phyloP scores from a whole-genome alignment of 805 yeast species.

The Jamesozyma hellenica region DNA sequence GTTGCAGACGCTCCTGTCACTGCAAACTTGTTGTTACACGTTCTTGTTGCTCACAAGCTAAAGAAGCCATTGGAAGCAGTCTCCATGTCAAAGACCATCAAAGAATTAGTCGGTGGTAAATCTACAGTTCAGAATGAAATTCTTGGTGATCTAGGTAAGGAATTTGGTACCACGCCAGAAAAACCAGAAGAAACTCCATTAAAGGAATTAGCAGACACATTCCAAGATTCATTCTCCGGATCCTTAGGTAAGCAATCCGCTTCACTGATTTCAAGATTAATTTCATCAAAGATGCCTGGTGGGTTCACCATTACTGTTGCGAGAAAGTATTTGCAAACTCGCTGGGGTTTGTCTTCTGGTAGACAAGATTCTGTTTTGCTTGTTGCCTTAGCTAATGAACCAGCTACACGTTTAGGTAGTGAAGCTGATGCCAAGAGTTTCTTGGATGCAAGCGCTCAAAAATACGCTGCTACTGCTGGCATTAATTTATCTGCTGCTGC shows the following conservation, averaged over 20 bases:
- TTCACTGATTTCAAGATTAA: slow-evolving; percentile 79
- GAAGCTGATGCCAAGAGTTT: slow-evolving; percentile 87
- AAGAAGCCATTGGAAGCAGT: slow-evolving; percentile 82
- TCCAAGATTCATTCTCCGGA: slow-evolving; percentile 86
- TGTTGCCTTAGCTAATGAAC: slow-evolving; percentile 79
- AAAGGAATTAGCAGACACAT: slow-evolving; percentile 87
- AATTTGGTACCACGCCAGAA: slow-evolving; percentile 95
- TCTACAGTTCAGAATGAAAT: slow-evolving; percentile 98
- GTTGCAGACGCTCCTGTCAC: slow-evolving; percentile 84
- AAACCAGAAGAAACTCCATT: slow-evolving; percentile 98
- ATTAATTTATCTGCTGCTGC: slow-evolving; percentile 62
- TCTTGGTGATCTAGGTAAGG: slow-evolving; percentile 96
- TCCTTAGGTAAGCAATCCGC: slow-evolving; percentile 88
- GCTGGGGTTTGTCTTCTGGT: slow-evolving; percentile 89
- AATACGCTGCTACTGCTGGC: slow-evolving; percentile 78
- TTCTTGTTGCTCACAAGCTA: slow-evolving; percentile 88
- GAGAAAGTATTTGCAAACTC: slow-evolving; percentile 81
- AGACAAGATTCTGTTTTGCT: slow-evolving; percentile 89
- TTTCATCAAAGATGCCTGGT: slow-evolving; percentile 98
- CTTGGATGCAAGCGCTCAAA: slow-evolving; percentile 71
- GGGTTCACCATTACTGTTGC: slow-evolving; percentile 90
- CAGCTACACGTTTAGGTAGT: slow-evolving; percentile 73
- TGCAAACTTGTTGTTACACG: slow-evolving; percentile 74
- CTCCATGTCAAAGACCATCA: slow-evolving; percentile 85
- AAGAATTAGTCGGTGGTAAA: slow-evolving; percentile 96